Conservation (phyloP, 2,329 filamentous ascomycete genomes). For the Calonectria hongkongensis region DNA sequence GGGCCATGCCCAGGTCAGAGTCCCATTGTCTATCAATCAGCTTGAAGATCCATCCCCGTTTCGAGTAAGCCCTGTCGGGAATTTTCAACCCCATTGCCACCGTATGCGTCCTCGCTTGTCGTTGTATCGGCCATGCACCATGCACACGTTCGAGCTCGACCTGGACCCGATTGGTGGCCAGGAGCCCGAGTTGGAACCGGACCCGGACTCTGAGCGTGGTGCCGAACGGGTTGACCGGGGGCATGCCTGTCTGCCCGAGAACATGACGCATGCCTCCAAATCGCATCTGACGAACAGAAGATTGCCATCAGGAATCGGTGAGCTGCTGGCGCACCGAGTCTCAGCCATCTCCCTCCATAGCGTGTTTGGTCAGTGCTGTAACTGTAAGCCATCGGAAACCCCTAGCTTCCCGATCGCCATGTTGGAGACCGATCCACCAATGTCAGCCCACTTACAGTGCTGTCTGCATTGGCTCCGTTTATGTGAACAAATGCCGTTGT, state of each 20-base stretch:
- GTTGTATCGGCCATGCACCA: constrained; percentile 8
- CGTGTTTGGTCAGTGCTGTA: neutral
- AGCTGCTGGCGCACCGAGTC: neutral
- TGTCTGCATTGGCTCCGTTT: neutral
- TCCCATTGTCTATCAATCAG: constrained; percentile 1
- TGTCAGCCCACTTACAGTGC: neutral
- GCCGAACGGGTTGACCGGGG: neutral
- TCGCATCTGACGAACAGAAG: neutral
- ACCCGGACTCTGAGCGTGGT: constrained; percentile 13
- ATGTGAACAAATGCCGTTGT: neutral
- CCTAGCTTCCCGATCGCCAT: neutral
- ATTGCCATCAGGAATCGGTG: neutral
- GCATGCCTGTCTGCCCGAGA: neutral
- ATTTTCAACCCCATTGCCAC: constrained; percentile 13
- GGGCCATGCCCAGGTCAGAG: neutral
- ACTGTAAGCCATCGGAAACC: neutral
- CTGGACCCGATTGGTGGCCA: constrained; percentile 5
- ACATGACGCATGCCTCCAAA: neutral
- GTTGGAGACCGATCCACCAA: neutral
- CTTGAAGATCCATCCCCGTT: neutral
- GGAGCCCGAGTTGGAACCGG: constrained; percentile 10
- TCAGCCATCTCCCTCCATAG: neutral
- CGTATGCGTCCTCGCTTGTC: constrained; percentile 5
- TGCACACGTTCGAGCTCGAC: constrained; percentile 1
- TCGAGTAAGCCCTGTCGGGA: neutral